Evolutionary conservation across 1,139 yeast genomes (phyloP), one percentile per base, ranked within the genome.

Genomic region (Saccharomyces hybrid): DNA sequence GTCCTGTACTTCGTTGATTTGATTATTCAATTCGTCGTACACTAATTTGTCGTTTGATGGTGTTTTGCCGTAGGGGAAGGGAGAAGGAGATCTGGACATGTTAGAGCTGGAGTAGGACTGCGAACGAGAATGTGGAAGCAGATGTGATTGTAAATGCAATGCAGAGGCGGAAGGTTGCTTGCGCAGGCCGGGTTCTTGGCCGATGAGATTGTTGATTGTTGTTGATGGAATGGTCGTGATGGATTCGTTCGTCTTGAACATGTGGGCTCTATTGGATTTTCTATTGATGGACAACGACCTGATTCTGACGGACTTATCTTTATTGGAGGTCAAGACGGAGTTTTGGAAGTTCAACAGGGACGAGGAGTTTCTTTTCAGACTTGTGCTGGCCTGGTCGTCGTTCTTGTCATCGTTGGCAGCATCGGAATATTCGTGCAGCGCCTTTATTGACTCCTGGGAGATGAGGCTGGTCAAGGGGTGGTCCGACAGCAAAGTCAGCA

Each of bases 401-500:
- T 57, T 60, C 8, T 56, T 44, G 3, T 53, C 52, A 16, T 50
- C 34, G 14, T 48, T 51, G 23, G 41, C 47, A 11, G 54, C 41
- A 5, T 56, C 31, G 54, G 52, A 16, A 62, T 60, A 49, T 53
- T 57, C 47, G 48, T 62, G 61, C 23, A 58, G 56, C 38, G 67
- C 65, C 38, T 66, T 63, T 41, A 68, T 59, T 2, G 71, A 68
- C 38, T 66, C 67, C 49, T 66, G 61, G 3, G 67, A 58, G 13
- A 69, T 59, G 44, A 61, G 65, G 42, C 63, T 61, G 8, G 69
- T 62, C 47, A 69, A 53, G 1, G 72, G 71, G 50, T 63, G 63
- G 54, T 69, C 72, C 1, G 70, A 66, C 31, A 69, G 50, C 13
- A 69, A 64, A 1, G 72, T 69, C 50, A 69, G 55, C 49, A 69